Percentiles rank a stretch among this genome's conserved stretches.
Evolutionary conservation across 805 yeast species (phyloP).

Genomic region (Wickerhamomyces rabaulensis): DNA sequence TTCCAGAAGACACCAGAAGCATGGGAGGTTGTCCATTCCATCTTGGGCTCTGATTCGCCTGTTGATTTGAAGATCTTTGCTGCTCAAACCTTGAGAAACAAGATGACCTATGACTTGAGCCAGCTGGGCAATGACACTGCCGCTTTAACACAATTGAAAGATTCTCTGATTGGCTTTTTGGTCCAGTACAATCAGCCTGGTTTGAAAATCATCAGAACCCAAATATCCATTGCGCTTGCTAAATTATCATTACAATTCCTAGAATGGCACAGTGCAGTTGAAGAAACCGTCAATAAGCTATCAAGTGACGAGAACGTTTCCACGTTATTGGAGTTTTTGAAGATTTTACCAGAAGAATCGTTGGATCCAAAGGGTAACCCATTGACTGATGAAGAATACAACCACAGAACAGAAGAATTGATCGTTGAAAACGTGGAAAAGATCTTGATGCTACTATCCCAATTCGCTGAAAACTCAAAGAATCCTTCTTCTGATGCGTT

Average conservation of each 20-base stretch:
- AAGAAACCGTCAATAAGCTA: constrained; percentile 54
- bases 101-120: constrained; percentile 73
- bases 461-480: constrained; percentile 35
- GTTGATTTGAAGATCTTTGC: constrained; percentile 73
- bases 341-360: constrained; percentile 88
- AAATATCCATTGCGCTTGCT: constrained; percentile 75
- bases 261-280: constrained; percentile 66
- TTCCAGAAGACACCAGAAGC: constrained; percentile 83
- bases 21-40: constrained; percentile 65
- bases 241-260: constrained; percentile 75
- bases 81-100: constrained; percentile 86
- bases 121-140: constrained; percentile 55
- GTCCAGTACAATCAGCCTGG: constrained; percentile 36
- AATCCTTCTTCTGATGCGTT: constrained; percentile 31
- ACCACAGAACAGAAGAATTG: constrained; percentile 54
- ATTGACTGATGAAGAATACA: constrained; percentile 76
- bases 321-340: constrained; percentile 70
- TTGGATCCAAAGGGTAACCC: constrained; percentile 72
- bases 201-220: constrained; percentile 67
- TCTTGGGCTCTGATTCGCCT: constrained; percentile 33
- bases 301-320: constrained; percentile 29
- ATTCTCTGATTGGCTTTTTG: constrained; percentile 57
- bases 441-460: constrained; percentile 59
- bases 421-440: constrained; percentile 62
- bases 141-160: constrained; percentile 56